Percentiles rank a stretch among this genome's conserved stretches.
These are phyloP conservation scores for Tuber melanosporum DNA, from an alignment of 495 filamentous ascomycete species.

Conservation along the genomic window DNA sequence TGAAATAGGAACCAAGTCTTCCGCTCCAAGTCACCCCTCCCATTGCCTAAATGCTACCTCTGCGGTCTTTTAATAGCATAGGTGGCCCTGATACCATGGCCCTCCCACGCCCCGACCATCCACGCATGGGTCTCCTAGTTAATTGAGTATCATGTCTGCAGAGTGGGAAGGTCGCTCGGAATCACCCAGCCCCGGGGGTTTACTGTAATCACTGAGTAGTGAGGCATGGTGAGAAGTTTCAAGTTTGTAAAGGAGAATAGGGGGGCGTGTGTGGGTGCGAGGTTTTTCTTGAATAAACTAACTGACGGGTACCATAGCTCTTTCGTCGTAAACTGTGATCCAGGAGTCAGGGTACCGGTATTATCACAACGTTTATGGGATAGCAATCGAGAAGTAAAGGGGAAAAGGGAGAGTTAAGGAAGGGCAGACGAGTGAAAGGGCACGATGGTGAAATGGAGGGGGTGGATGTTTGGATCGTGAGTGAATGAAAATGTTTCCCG, in stretches of 20 bases:
- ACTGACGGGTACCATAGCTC: background rate
- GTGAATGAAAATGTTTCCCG: background rate
- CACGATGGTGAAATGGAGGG: background rate
- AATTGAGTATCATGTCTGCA: background rate
- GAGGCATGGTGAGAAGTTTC: background rate
- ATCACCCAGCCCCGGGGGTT: background rate
- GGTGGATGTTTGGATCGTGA: background rate
- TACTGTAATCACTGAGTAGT: background rate
- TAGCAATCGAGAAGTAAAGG: background rate
- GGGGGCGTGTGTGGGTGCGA: background rate
- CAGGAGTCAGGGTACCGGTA: background rate
- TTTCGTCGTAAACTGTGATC: background rate
- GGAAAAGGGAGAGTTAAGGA: background rate
- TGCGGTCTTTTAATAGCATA: background rate
- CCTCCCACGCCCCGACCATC: background rate
- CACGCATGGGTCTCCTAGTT: background rate
- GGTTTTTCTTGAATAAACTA: background rate
- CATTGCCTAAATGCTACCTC: background rate
- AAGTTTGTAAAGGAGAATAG: background rate
- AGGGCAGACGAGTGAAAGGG: background rate
- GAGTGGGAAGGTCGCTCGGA: background rate
- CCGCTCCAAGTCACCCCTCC: background rate
- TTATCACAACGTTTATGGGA: background rate
- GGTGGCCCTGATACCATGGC: background rate
- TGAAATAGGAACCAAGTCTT: background rate